These are phyloP conservation scores for Puccinia triticina DNA, from an alignment of 1,284 basidiomycete species.

Conservation along the genomic window DNA sequence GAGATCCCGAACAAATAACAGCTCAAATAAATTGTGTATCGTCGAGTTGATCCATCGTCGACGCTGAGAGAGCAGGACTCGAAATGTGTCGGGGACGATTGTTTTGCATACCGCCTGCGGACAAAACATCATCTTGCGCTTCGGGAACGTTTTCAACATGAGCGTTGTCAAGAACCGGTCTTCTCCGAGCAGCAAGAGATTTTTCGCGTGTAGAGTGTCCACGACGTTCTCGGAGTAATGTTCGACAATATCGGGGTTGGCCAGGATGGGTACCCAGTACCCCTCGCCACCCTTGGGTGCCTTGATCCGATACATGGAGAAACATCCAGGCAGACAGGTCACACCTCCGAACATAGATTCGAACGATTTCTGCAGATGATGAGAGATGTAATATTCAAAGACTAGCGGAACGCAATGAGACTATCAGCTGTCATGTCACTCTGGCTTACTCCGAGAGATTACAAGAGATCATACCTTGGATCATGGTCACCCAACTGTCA, in stretches of 20 bases:
- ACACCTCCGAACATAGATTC: constrained; percentile 63
- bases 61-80: constrained; percentile 62
- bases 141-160: constrained; percentile 64
- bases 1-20: constrained; percentile 62
- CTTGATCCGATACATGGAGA: constrained; percentile 64
- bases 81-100: constrained; percentile 63
- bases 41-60: constrained; percentile 64
- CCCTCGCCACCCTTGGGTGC: constrained; percentile 63
- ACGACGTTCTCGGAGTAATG: constrained; percentile 64
- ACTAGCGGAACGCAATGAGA: constrained; percentile 53
- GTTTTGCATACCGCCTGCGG: constrained; percentile 64
- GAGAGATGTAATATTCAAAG: constrained; percentile 99
- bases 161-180: constrained; percentile 64
- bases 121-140: constrained; percentile 64
- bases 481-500: constrained; percentile 64
- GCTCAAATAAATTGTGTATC: constrained; percentile 63
- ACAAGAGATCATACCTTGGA: constrained; percentile 58
- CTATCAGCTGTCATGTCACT: neutral
- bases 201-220: constrained; percentile 64
- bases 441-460: neutral
- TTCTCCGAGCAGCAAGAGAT: constrained; percentile 63
- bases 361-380: constrained; percentile 75
- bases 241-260: constrained; percentile 63
- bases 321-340: constrained; percentile 63
- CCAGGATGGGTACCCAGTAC: constrained; percentile 63